phyloP scores from a whole-genome alignment of 2,329 filamentous ascomycete genomes.

The Parascedosporium putredinis region DNA sequence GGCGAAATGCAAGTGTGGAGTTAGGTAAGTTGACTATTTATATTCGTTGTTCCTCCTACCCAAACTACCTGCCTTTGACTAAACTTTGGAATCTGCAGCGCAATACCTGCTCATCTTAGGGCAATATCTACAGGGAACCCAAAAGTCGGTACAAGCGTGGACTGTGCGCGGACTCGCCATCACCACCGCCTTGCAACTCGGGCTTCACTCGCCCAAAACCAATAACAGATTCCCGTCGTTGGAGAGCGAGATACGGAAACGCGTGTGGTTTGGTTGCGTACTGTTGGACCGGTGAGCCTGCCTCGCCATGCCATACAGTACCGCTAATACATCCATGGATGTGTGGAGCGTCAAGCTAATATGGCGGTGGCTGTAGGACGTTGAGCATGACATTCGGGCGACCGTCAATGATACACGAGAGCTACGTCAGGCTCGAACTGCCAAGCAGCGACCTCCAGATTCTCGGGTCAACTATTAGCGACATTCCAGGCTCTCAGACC shows the following conservation, averaged over 20 bases:
- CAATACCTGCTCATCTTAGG: slow-evolving; percentile 34
- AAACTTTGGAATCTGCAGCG: slow-evolving; percentile 20
- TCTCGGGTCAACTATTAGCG: slow-evolving; percentile 5
- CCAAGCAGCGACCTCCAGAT: slow-evolving; percentile 15
- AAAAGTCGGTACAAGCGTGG: slow-evolving; percentile 39
- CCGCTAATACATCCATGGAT: no score
- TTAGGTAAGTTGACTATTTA: slow-evolving; percentile 17
- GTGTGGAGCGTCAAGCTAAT: no score
- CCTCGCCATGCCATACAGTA: no score
- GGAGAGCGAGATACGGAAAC: slow-evolving; percentile 32
- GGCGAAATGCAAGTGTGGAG: slow-evolving; percentile 28
- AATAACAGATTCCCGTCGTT: slow-evolving; percentile 23
- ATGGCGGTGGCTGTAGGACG: slow-evolving; percentile 20
- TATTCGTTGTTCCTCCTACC: no score
- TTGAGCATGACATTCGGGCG: slow-evolving; percentile 42
- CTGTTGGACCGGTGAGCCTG: slow-evolving; percentile 29
- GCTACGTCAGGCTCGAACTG: slow-evolving; percentile 28
- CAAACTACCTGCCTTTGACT: not conserved
- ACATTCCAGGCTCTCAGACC: no score
- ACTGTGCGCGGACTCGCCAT: slow-evolving; percentile 38
- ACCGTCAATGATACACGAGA: slow-evolving; percentile 32
- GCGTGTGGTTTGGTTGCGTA: slow-evolving; percentile 38
- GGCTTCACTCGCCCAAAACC: slow-evolving; percentile 31
- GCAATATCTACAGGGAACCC: slow-evolving; percentile 40
- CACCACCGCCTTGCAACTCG: slow-evolving; percentile 35